Percentiles rank a stretch among this genome's conserved stretches.
These are phyloP conservation scores for Trichoderma parareesei DNA, from an alignment of 495 filamentous ascomycete genomes.

Conservation along the genomic window DNA sequence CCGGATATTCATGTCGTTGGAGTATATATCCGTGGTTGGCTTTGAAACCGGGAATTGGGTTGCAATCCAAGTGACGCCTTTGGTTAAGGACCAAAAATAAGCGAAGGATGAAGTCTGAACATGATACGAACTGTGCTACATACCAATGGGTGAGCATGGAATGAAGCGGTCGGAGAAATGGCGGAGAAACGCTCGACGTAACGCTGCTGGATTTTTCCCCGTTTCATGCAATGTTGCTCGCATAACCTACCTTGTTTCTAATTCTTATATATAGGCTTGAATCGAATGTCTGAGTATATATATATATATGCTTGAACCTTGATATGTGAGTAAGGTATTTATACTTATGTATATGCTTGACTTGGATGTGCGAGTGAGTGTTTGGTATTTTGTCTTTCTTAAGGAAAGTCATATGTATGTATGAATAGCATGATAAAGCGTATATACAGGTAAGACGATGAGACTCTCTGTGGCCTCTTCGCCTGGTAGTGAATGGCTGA, in stretches of 20 bases:
- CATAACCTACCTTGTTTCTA: not conserved
- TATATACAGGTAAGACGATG: too few relatives aligned
- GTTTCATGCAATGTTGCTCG: not conserved
- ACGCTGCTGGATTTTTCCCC: not conserved
- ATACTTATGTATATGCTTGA: too few relatives aligned
- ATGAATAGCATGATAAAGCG: too few relatives aligned
- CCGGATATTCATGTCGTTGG: not conserved
- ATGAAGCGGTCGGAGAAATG: slow-evolving; percentile 5
- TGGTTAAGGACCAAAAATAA: not conserved
- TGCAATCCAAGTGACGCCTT: not conserved
- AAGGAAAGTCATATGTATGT: too few relatives aligned
- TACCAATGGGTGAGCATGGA: not conserved
- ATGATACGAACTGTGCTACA: not conserved
- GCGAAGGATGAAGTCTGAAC: not conserved
- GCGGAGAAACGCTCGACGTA: slow-evolving; percentile 1
- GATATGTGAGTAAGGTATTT: too few relatives aligned
- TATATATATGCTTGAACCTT: too few relatives aligned
- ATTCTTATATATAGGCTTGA: not conserved
- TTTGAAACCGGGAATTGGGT: not conserved
- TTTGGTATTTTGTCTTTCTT: too few relatives aligned
- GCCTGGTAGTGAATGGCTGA: not conserved
- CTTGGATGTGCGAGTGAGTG: too few relatives aligned
- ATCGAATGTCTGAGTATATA: too few relatives aligned
- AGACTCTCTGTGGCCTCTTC: too few relatives aligned
- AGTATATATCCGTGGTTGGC: not conserved